Conservation (phyloP, 2,329 filamentous ascomycete species). For the Arachnopeziza araneosa region DNA sequence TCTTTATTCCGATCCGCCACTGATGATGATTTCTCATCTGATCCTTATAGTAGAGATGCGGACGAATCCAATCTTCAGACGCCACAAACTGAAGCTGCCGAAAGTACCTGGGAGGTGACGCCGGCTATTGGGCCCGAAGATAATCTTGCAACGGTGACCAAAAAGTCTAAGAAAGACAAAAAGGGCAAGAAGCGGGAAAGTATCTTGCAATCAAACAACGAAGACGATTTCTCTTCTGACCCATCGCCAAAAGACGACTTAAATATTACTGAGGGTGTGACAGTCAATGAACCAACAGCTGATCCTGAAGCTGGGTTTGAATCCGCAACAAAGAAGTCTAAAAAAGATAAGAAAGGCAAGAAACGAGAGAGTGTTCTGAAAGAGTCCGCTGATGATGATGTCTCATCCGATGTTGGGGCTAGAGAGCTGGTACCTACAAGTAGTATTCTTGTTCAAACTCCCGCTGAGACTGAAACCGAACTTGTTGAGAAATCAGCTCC, state of each 20-base stretch:
- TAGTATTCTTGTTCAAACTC: background rate
- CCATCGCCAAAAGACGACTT: background rate
- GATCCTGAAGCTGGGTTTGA: slow-evolving; percentile 7
- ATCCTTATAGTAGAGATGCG: slow-evolving; percentile 4
- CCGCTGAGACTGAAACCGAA: background rate
- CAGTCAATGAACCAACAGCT: background rate
- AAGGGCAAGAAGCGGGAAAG: slow-evolving; percentile 17
- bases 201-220: slow-evolving; percentile 1
- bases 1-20: slow-evolving; percentile 12
- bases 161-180: slow-evolving; percentile 24
- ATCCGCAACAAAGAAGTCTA: slow-evolving; percentile 15
- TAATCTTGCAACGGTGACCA: slow-evolving; percentile 11
- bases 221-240: slow-evolving; percentile 2
- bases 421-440: background rate
- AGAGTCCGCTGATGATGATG: background rate
- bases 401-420: background rate
- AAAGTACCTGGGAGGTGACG: background rate
- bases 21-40: slow-evolving; percentile 15
- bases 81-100: slow-evolving; percentile 5
- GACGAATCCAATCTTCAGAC: slow-evolving; percentile 5
- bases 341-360: slow-evolving; percentile 19
- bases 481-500: background rate
- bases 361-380: background rate
- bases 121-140: slow-evolving; percentile 7
- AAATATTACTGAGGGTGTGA: background rate